A percentile compares a stretch with the other conserved stretches of the same genome.
These are phyloP conservation scores for Aristolochia fimbriata DNA, from an alignment of 164 flowering plant species.

Conservation along the genomic window DNA sequence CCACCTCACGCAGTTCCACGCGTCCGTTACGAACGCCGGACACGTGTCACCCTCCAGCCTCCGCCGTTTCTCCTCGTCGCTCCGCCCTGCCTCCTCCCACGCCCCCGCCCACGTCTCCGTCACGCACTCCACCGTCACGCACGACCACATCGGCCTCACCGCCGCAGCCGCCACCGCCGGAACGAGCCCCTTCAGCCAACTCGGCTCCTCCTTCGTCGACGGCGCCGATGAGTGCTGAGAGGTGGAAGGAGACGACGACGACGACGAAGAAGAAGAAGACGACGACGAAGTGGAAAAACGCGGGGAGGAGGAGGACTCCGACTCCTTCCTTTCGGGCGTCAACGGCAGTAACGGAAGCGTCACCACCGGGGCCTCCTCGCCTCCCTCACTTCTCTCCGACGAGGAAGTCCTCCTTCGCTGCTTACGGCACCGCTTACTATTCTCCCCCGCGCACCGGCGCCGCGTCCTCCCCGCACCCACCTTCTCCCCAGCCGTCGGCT, in stretches of 20 bases:
- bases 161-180: neutral
- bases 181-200: conserved; percentile 19
- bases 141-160: conserved; percentile 33
- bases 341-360: conserved; percentile 66
- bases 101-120: conserved; percentile 47
- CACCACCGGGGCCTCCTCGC: conserved; percentile 13
- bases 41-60: conserved; percentile 57
- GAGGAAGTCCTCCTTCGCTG: conserved; percentile 12
- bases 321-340: conserved; percentile 31
- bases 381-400: neutral
- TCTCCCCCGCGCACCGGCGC: conserved; percentile 22
- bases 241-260: neutral
- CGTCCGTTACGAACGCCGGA: conserved; percentile 75
- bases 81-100: conserved; percentile 26
- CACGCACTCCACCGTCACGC: conserved; percentile 62
- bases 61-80: conserved; percentile 44
- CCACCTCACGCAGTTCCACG: conserved; percentile 48
- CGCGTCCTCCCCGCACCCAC: conserved; percentile 21
- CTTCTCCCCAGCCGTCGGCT: conserved; percentile 12
- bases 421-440: conserved; percentile 8
- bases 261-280: neutral
- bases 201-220: conserved; percentile 6
- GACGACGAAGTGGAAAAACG: conserved; percentile 2
- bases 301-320: too few species aligned
- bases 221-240: neutral